A percentile compares a stretch with the other conserved stretches of the same genome.
phyloP scores from a whole-genome alignment of 1,139 yeast species.

The Hansenula lynferdii region DNA sequence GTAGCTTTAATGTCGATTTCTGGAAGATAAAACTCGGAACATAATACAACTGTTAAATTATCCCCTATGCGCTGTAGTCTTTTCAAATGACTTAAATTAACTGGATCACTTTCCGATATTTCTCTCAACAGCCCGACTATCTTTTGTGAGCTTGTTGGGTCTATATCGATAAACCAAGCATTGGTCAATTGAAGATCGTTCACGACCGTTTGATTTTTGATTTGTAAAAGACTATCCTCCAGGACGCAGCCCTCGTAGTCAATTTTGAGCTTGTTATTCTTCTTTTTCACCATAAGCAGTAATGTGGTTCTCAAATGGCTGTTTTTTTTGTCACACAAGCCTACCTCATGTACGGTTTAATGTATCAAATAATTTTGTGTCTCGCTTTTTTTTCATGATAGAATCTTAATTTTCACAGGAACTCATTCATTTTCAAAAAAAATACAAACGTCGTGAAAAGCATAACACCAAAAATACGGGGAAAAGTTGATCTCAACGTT shows the following conservation, averaged over 20 bases:
- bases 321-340: too few species aligned
- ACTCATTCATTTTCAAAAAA: too few species aligned
- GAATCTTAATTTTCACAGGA: too few species aligned
- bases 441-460: too few species aligned
- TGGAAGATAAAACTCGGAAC: slow-evolving; percentile 22
- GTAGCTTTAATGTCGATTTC: slow-evolving; percentile 14
- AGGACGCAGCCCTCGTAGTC: slow-evolving; percentile 48
- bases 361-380: too few species aligned
- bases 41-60: slow-evolving; percentile 30
- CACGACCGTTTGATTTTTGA: slow-evolving; percentile 29
- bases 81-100: slow-evolving; percentile 37
- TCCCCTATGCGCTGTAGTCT: slow-evolving; percentile 29
- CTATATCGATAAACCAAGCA: slow-evolving; percentile 54
- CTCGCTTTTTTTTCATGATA: too few species aligned
- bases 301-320: too few species aligned
- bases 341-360: too few species aligned
- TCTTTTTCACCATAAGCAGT: slow-evolving; percentile 34
- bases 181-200: slow-evolving; percentile 33
- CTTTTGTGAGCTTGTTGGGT: slow-evolving; percentile 35
- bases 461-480: too few species aligned
- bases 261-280: slow-evolving; percentile 27
- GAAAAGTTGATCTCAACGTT: too few species aligned
- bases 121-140: slow-evolving; percentile 10
- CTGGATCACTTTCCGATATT: slow-evolving; percentile 30
- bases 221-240: slow-evolving; percentile 44